Percentiles rank a stretch among this genome's conserved stretches.
phyloP scores from a whole-genome alignment of 1,284 basidiomycete species.

The Cerioporus squamosus region DNA sequence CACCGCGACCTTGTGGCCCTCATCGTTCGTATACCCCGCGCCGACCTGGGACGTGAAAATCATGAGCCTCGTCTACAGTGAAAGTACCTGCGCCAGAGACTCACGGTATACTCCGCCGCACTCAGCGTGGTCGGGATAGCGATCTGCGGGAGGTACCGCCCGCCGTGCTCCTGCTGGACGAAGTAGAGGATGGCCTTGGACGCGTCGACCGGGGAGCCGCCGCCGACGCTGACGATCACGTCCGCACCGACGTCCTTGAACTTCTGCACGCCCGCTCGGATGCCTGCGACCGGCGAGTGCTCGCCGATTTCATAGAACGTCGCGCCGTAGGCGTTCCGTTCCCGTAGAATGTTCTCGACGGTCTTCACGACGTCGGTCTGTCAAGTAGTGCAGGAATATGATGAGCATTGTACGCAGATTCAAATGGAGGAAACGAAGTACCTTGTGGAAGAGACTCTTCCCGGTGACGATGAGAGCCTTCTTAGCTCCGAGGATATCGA shows the following conservation, averaged over 20 bases:
- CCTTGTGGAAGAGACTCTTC: constrained; percentile 68
- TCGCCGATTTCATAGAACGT: constrained; percentile 81
- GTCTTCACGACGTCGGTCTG: constrained; percentile 69
- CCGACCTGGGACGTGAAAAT: constrained; percentile 49
- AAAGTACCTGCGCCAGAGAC: too few species aligned
- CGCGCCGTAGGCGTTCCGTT: constrained; percentile 58
- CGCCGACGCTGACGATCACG: constrained; percentile 75
- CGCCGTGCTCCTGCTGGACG: constrained; percentile 58
- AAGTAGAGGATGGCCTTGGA: constrained; percentile 72
- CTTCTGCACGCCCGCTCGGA: constrained; percentile 61
- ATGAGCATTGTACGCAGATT: background rate
- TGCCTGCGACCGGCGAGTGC: constrained; percentile 74
- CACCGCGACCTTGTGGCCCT: constrained; percentile 68
- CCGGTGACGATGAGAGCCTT: constrained; percentile 77
- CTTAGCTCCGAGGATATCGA: constrained; percentile 55
- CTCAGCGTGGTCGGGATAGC: constrained; percentile 84
- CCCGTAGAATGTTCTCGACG: constrained; percentile 61
- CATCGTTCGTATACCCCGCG: constrained; percentile 77
- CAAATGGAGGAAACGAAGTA: constrained; percentile 23
- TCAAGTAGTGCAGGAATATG: too few species aligned
- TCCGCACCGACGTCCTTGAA: constrained; percentile 65
- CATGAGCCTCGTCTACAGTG: background rate
- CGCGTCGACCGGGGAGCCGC: constrained; percentile 82
- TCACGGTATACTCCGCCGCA: constrained; percentile 76
- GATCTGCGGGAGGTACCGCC: constrained; percentile 55